Percentiles rank a stretch among this genome's conserved stretches.
phyloP scores from a whole-genome alignment of 345 rosid species.

The Linum usitatissimum region DNA sequence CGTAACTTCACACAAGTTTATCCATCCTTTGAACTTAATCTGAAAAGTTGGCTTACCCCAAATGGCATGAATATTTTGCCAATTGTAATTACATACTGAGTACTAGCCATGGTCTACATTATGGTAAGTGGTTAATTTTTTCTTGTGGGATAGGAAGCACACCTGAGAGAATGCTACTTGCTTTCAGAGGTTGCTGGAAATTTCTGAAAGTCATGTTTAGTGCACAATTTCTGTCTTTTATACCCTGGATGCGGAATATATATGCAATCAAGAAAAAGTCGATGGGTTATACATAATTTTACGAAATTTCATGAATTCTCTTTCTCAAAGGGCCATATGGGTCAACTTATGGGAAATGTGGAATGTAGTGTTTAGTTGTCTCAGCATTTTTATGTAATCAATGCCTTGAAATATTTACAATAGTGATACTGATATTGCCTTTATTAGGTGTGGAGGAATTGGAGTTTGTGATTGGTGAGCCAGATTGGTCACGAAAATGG shows the following conservation, averaged over 20 bases:
- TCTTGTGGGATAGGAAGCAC: not conserved
- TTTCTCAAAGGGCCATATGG: not conserved
- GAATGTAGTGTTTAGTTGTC: not conserved
- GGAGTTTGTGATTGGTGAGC: slow-evolving; percentile 51
- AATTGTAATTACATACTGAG: not conserved
- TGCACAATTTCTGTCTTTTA: not conserved
- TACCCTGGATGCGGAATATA: not conserved
- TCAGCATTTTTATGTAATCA: not conserved
- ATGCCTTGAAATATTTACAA: not conserved
- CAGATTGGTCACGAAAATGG: slow-evolving; percentile 60
- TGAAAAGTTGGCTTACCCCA: not conserved
- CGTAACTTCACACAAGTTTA: too few relatives aligned
- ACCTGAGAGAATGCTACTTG: not conserved
- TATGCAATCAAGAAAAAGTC: too few relatives aligned
- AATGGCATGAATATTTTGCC: not conserved
- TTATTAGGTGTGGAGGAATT: slow-evolving; percentile 67
- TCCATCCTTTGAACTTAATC: not conserved
- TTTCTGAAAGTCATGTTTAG: not conserved
- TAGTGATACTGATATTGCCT: slow-evolving; percentile 1
- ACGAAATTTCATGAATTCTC: not conserved
- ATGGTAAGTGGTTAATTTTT: not conserved
- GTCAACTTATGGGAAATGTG: not conserved
- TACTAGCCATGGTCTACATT: not conserved
- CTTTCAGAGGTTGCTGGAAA: not conserved
- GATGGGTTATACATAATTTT: not conserved